Evolutionary conservation across 805 yeast species (phyloP), one percentile per base, ranked within the genome.

Genomic region (Ogataea minuta): DNA sequence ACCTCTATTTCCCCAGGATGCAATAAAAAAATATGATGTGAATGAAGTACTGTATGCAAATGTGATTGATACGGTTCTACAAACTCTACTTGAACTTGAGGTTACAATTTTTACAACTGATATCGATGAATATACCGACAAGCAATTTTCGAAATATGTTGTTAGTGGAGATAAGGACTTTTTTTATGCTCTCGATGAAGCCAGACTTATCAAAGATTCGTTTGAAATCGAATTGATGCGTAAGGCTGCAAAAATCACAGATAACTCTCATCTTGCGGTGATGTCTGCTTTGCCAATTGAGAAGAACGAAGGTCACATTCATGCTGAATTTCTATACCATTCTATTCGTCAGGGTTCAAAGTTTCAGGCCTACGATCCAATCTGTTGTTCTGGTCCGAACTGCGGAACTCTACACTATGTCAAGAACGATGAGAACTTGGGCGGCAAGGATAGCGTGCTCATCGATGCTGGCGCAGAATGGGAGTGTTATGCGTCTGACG

Each of bases 391-490:
- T 3, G 99, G 98, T 0, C 81, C 95, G 23, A 79, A 81, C 48
- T 86, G 96, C 60, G 87, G 95, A 11, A 88, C 96, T 2, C 72
- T 91, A 44, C 99, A 91, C 61, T 91, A 90, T 57, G 80, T 85
- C 13, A 81, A 81, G 55, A 91, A 91, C 56, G 93, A 89, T 53
- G 82, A 77, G 36, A 66, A 71, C 3, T 55, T 81, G 42, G 70
- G 60, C 9, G 74, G 73, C 13, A 80, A 78, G 54, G 77, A 75
- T 32, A 74, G 90, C 5, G 73, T 91, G 9, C 72, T 91, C 45
- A 81, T 91, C 38, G 99, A 91, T 66, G 97, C 98, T 7, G 99
- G 99, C 40, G 95, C 96, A 2, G 98, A 91, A 64, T 91, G 97
- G 96, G 76, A 77, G 48, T 80, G 87, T 60, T 91, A 91, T 62